These are phyloP conservation scores for Stagonosporopsis chrysanthemi DNA, from an alignment of 2,329 filamentous ascomycete species.

Conservation along the genomic window DNA sequence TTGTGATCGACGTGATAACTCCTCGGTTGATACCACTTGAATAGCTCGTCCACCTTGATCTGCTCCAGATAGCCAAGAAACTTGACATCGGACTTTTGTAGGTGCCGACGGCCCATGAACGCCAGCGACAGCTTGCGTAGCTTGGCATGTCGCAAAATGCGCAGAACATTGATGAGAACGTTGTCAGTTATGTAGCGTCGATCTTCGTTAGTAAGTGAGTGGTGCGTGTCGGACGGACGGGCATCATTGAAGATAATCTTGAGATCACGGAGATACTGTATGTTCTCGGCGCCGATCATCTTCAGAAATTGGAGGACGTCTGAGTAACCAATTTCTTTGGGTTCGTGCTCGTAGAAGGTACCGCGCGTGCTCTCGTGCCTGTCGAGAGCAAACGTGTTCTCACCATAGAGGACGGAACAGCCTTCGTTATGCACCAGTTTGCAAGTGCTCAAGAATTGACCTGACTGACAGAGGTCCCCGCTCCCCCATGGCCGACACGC, in stretches of 20 bases:
- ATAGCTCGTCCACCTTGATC: constrained; percentile 55
- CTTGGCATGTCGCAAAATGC: constrained; percentile 52
- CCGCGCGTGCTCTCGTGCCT: constrained; percentile 48
- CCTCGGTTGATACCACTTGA: constrained; percentile 28
- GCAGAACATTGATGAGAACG: constrained; percentile 55
- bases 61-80: constrained; percentile 56
- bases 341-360: constrained; percentile 52
- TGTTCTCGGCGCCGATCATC: constrained; percentile 57
- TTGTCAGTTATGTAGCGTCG: constrained; percentile 60
- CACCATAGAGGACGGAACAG: constrained; percentile 58
- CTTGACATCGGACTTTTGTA: constrained; percentile 48
- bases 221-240: constrained; percentile 50
- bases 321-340: constrained; percentile 58
- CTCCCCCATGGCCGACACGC: constrained; percentile 28
- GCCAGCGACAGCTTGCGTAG: constrained; percentile 53
- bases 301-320: constrained; percentile 56
- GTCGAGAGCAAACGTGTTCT: constrained; percentile 58
- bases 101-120: constrained; percentile 52
- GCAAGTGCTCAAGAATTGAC: constrained; percentile 57
- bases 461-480: constrained; percentile 50
- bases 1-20: constrained; percentile 40
- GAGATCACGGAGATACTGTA: constrained; percentile 55
- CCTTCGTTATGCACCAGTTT: constrained; percentile 56
- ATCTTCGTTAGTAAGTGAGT: constrained; percentile 49
- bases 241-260: constrained; percentile 57